phyloP scores from a whole-genome alignment of 805 yeast genomes.

The Ogataea parapolymorpha region DNA sequence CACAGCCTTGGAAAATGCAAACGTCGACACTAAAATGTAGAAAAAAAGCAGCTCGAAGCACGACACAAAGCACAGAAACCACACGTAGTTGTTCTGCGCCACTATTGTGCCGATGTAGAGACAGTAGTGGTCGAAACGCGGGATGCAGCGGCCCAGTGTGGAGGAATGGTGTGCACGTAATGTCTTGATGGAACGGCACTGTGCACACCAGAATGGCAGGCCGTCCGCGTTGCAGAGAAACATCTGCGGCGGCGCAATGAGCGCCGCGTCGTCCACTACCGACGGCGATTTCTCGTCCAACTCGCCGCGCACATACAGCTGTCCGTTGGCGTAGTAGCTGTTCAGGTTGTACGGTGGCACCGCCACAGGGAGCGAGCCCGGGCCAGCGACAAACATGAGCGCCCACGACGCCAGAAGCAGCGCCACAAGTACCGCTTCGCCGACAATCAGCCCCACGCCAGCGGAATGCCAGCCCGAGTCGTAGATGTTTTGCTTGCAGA shows the following conservation, averaged over 20 bases:
- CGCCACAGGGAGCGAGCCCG: conserved; percentile 46
- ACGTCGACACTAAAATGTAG: conserved; percentile 37
- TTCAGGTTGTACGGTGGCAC: conserved; percentile 36
- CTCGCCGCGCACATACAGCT: conserved; percentile 1
- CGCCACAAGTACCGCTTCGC: conserved; percentile 28
- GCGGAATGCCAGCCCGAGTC: conserved; percentile 38
- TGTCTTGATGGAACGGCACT: conserved; percentile 62
- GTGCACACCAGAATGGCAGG: conserved; percentile 70
- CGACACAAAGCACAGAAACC: conserved; percentile 52
- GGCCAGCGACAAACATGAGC: conserved; percentile 47
- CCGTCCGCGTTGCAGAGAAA: conserved; percentile 74
- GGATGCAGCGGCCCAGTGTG: conserved; percentile 53
- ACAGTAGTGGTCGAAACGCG: conserved; percentile 82
- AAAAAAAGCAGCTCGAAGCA: conserved; percentile 38
- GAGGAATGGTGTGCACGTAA: conserved; percentile 71
- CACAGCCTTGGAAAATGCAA: conserved; percentile 31
- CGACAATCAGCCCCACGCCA: conserved; percentile 34
- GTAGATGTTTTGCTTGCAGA: conserved; percentile 31
- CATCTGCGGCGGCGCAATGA: conserved; percentile 47
- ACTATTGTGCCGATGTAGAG: conserved; percentile 70
- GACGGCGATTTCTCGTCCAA: conserved; percentile 7
- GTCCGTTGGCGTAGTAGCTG: conserved; percentile 24
- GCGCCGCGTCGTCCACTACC: conserved; percentile 7
- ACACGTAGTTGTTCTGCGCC: conserved; percentile 62
- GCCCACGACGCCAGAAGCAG: conserved; percentile 41